These are phyloP conservation scores for Diplodia scrobiculata DNA, from an alignment of 2,329 filamentous ascomycete species.

Conservation along the genomic window DNA sequence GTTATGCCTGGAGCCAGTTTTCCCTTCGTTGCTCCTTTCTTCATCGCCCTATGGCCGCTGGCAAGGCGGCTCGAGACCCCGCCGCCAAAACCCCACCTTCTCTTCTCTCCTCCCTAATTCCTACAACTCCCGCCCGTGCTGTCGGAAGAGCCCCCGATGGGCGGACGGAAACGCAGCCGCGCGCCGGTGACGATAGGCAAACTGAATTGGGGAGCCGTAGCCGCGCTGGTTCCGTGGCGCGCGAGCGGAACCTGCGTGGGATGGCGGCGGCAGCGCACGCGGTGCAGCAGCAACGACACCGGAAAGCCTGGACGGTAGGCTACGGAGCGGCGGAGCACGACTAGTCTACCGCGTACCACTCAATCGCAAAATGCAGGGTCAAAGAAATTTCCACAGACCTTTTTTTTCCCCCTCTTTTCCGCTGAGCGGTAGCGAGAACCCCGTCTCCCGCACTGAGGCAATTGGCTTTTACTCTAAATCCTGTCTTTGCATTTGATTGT, in stretches of 20 bases:
- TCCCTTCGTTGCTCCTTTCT: background rate
- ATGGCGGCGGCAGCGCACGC: background rate
- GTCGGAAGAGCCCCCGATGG: background rate
- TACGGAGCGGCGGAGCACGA: background rate
- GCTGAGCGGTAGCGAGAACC: background rate
- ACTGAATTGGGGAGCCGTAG: conserved; percentile 2
- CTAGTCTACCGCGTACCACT: background rate
- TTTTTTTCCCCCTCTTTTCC: background rate
- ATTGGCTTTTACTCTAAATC: background rate
- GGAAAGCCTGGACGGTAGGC: background rate
- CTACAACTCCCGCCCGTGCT: too few relatives aligned
- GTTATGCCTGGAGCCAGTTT: background rate
- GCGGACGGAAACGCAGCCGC: background rate
- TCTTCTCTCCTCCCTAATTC: background rate
- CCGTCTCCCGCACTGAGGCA: background rate
- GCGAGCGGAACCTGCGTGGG: background rate
- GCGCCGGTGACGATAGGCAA: background rate
- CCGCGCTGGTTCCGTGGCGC: background rate
- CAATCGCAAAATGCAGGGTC: background rate
- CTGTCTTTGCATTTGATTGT: background rate
- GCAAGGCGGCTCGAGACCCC: background rate
- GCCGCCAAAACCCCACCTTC: background rate
- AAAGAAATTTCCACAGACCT: background rate
- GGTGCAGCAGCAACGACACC: background rate
- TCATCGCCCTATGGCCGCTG: background rate